A percentile compares a stretch with the other conserved stretches of the same genome.
Conservation (phyloP, 768 basidiomycete genomes). For the Pholiota microspora region DNA sequence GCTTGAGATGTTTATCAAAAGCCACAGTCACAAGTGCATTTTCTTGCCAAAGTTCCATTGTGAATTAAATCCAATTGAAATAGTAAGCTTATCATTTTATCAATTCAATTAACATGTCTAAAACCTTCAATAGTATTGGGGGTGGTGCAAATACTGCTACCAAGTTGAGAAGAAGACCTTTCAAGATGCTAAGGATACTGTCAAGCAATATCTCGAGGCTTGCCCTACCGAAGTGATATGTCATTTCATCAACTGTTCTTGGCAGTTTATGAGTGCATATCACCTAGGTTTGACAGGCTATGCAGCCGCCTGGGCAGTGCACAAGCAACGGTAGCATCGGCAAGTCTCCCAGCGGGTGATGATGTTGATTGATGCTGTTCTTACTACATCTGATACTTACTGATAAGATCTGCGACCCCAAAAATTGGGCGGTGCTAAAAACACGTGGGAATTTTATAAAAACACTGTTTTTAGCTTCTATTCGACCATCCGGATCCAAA, state of each 20-base stretch:
- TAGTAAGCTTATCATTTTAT: constrained; percentile 24
- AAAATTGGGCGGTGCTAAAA: constrained; percentile 10
- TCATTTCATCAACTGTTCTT: constrained; percentile 37
- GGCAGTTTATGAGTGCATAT: no score
- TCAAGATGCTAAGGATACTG: constrained; percentile 25
- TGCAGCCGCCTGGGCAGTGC: no score
- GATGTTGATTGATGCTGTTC: constrained; percentile 31
- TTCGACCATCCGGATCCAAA: constrained; percentile 9
- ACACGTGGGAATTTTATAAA: constrained; percentile 8
- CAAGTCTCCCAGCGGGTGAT: constrained; percentile 24
- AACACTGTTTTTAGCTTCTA: constrained; percentile 7
- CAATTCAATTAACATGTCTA: not conserved
- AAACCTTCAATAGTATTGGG: constrained; percentile 28
- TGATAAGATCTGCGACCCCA: not conserved
- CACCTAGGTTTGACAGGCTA: constrained; percentile 29
- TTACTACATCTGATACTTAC: constrained; percentile 21
- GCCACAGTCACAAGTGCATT: constrained; percentile 32
- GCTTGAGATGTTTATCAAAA: constrained; percentile 29
- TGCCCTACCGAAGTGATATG: constrained; percentile 34
- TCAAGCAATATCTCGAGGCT: constrained; percentile 25
- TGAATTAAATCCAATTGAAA: constrained; percentile 47
- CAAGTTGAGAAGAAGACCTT: constrained; percentile 29
- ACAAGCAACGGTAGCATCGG: constrained; percentile 34
- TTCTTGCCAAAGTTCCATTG: constrained; percentile 47
- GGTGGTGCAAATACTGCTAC: constrained; percentile 35